Percentiles rank a stretch among this genome's conserved stretches.
phyloP scores from a whole-genome alignment of 306 rosid genomes.

The Chamaecrista fasciculata region DNA sequence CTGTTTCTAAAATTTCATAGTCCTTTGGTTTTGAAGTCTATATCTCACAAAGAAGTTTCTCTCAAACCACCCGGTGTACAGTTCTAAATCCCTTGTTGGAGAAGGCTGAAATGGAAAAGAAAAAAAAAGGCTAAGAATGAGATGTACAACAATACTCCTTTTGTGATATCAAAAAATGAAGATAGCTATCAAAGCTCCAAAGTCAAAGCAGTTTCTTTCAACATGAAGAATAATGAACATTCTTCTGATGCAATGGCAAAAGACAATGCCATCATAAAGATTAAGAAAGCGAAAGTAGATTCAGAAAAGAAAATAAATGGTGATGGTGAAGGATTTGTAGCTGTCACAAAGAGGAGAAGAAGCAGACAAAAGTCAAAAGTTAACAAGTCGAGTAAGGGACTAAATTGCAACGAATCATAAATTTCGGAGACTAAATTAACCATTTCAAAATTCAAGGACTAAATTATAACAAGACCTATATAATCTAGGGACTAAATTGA shows the following conservation, averaged over 20 bases:
- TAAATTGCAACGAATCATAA: too few relatives aligned
- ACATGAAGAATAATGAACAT: too few relatives aligned
- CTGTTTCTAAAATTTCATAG: constrained; percentile 47
- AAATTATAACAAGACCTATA: too few relatives aligned
- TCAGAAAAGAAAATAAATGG: constrained; percentile 36
- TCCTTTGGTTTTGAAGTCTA: constrained; percentile 66
- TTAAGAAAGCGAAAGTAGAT: constrained; percentile 41
- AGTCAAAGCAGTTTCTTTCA: constrained; percentile 34
- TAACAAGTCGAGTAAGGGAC: constrained; percentile 60
- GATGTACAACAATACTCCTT: constrained; percentile 11
- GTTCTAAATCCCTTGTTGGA: constrained; percentile 58
- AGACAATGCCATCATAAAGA: constrained; percentile 73
- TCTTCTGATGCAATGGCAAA: constrained; percentile 60
- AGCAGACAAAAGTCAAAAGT: constrained; percentile 74
- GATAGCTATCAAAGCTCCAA: constrained; percentile 34
- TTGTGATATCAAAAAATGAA: constrained; percentile 40
- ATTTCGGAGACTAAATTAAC: too few relatives aligned
- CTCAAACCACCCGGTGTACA: constrained; percentile 87
- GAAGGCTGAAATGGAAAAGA: constrained; percentile 41
- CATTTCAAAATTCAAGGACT: too few relatives aligned
- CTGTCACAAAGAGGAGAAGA: constrained; percentile 67
- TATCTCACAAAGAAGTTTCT: constrained; percentile 95
- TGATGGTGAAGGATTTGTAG: constrained; percentile 72
- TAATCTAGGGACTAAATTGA: too few relatives aligned
- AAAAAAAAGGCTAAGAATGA: constrained; percentile 46